These are phyloP conservation scores for Cyberlindnera japonica DNA, from an alignment of 805 yeast species.

Conservation along the genomic window DNA sequence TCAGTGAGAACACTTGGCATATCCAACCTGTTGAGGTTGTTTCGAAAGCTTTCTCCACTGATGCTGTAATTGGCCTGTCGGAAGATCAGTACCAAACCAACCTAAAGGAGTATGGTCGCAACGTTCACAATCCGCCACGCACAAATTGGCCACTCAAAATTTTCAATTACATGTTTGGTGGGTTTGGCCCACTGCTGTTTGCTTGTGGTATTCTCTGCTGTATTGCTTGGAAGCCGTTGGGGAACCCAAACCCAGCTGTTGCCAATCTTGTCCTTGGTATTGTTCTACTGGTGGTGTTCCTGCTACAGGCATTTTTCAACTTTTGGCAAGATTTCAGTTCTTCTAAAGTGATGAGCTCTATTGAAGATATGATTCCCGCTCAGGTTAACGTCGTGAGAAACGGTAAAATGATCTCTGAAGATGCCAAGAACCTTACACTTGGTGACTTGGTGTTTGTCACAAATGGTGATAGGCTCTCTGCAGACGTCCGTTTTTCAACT, in stretches of 20 bases:
- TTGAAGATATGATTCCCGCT: conserved; percentile 39
- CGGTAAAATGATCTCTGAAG: conserved; percentile 29
- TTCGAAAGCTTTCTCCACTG: conserved; percentile 25
- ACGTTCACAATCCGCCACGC: conserved; percentile 38
- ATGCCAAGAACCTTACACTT: conserved; percentile 38
- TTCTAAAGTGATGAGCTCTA: conserved; percentile 46
- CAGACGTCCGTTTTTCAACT: conserved; percentile 42
- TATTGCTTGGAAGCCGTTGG: conserved; percentile 45
- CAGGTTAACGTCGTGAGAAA: conserved; percentile 36
- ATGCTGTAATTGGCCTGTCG: conserved; percentile 27
- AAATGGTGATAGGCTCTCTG: conserved; percentile 42
- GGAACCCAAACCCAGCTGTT: conserved; percentile 39
- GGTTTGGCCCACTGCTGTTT: conserved; percentile 42
- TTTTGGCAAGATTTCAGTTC: conserved; percentile 46
- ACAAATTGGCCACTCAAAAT: conserved; percentile 32
- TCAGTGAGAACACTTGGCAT: conserved; percentile 33
- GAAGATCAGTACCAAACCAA: conserved; percentile 6
- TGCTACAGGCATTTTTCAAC: conserved; percentile 41
- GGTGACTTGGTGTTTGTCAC: conserved; percentile 40
- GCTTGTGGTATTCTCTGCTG: conserved; percentile 41
- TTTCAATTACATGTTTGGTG: conserved; percentile 43
- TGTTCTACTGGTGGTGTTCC: conserved; percentile 37
- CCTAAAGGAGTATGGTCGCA: conserved; percentile 30
- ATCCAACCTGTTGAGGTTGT: conserved; percentile 26
- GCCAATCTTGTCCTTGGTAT: conserved; percentile 43